phyloP scores from a whole-genome alignment of 2,329 filamentous ascomycete species.

The Penicillium brasilianum region DNA sequence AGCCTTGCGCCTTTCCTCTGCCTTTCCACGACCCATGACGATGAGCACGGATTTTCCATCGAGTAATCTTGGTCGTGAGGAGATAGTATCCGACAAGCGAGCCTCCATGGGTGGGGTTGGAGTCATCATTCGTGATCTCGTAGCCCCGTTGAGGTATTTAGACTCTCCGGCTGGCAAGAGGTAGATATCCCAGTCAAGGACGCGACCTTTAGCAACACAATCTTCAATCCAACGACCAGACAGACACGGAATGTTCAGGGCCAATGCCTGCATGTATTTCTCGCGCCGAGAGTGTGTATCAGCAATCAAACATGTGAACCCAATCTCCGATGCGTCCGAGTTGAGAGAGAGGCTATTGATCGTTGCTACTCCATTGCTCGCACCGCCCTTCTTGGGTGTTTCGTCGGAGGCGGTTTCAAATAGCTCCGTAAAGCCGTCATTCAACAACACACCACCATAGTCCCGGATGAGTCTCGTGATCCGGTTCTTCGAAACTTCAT shows the following conservation, averaged over 20 bases:
- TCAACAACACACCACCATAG: constrained; percentile 74
- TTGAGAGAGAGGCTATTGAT: constrained; percentile 58
- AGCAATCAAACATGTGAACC: constrained; percentile 85
- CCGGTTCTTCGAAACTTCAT: constrained; percentile 60
- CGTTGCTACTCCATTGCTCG: constrained; percentile 23
- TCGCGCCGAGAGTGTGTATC: constrained; percentile 83
- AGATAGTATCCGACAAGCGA: constrained; percentile 62
- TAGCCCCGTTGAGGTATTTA: constrained; percentile 73
- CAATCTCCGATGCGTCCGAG: constrained; percentile 58
- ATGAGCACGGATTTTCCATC: constrained; percentile 71
- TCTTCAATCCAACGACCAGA: constrained; percentile 79
- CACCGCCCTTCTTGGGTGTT: constrained; percentile 37
- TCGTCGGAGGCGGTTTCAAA: constrained; percentile 60
- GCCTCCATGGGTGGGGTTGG: constrained; percentile 65
- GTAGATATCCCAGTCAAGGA: constrained; percentile 80
- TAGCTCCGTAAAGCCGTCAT: constrained; percentile 78
- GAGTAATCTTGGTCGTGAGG: constrained; percentile 66
- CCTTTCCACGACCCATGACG: constrained; percentile 68
- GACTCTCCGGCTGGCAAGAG: constrained; percentile 85
- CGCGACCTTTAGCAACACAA: constrained; percentile 64
- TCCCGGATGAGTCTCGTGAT: constrained; percentile 68
- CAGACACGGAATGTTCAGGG: constrained; percentile 84
- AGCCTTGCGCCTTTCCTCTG: constrained; percentile 68
- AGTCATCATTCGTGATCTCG: constrained; percentile 72
- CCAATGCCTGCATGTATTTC: constrained; percentile 94